Base-by-base conservation (phyloP, 768 basidiomycete genomes). In the Vararia minispora region DNA sequence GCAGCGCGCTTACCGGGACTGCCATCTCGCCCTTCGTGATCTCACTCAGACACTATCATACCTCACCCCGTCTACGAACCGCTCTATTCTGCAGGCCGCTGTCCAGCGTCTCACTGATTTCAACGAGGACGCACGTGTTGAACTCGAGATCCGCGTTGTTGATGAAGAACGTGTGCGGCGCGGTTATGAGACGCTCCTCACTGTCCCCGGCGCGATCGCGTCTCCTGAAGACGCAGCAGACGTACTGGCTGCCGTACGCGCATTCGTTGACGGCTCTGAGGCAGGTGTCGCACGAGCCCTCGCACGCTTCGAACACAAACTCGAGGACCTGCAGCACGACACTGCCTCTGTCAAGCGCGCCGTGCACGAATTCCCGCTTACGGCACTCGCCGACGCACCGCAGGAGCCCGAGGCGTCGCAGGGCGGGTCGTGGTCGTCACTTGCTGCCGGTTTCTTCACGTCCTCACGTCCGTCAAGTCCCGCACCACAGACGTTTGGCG, bases 111-210 rank as follows among this genome's bases (percentile, higher is more conserved):
- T 90, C 29, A 66, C 74, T 37, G 82, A 90, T 52, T 83, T 71
- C 51, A 72, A 72, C 4, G 86, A 88, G 52, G 86, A 88, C 46
- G 74, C 74, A 1, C 73, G 82, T 1, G 86, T 90, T 8, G 86
- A 89, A 52, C 60, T 90, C 16, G 86, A 89, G 58, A 88, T 89
- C 28, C 71, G 74, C 17, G 60, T 77, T 8, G 70, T 79, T 2
- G 86, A 90, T 51, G 84, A 84, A 45, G 68, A 66, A 9, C 66
- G 88, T 11, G 62, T 79, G 0, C 61, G 64, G 6, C 67, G 66
- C 6, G 84, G 84, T 3, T 88, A 76, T 42, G 74, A 77, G 47
- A 75, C 79, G 1, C 54, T 86, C n/a, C 59, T 87, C 10, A 58
- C 62, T 12, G 62, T 86, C 3, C 71, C 72, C 17, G 72, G 72